phyloP scores from a whole-genome alignment of 805 yeast species.

The Hanseniaspora valbyensis region DNA sequence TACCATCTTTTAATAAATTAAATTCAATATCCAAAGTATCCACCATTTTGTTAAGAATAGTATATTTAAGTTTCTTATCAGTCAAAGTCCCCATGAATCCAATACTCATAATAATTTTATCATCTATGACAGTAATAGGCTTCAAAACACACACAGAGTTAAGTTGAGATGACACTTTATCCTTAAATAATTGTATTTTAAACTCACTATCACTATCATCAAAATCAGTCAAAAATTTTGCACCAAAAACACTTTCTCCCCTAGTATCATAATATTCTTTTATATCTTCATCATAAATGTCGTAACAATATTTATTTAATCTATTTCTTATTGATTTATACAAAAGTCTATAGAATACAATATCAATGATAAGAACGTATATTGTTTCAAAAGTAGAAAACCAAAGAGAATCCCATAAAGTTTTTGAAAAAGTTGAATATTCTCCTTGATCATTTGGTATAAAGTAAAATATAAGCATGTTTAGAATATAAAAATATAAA shows the following conservation, averaged over 20 bases:
- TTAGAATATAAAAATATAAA: not conserved
- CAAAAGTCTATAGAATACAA: not conserved
- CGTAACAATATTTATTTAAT: not conserved
- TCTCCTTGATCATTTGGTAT: not conserved
- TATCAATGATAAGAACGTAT: not conserved
- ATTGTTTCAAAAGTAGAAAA: not conserved
- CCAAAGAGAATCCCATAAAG: not conserved
- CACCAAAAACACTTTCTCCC: slow-evolving; percentile 6
- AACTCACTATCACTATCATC: not conserved
- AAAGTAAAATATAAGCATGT: not conserved
- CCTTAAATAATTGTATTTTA: slow-evolving; percentile 2
- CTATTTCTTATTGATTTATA: not conserved
- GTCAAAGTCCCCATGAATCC: slow-evolving; percentile 14
- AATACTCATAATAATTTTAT: not conserved
- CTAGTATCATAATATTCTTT: slow-evolving; percentile 3
- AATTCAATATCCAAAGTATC: not conserved
- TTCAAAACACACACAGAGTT: slow-evolving; percentile 8
- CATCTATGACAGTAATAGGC: not conserved
- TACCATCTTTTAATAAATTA: not conserved
- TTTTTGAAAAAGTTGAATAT: not conserved
- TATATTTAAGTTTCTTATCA: slow-evolving; percentile 4
- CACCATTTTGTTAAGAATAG: slow-evolving; percentile 7
- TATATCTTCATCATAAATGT: slow-evolving; percentile 2
- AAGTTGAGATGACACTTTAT: not conserved
- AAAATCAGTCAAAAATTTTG: not conserved